phyloP scores from a whole-genome alignment of 129 eudicot genomes.

The Chrysanthemum seticuspe region DNA sequence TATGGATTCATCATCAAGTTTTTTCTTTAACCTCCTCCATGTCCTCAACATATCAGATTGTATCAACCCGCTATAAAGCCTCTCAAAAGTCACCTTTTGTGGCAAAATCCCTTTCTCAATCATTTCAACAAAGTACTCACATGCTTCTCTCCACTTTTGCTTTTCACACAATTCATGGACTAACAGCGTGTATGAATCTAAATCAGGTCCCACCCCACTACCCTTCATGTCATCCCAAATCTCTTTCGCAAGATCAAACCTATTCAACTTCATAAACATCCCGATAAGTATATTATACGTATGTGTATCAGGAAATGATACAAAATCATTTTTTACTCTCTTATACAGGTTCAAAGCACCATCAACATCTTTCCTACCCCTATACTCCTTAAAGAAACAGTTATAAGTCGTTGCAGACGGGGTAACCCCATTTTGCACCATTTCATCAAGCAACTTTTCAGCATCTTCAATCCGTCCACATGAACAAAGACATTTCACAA shows the following conservation, averaged over 20 bases:
- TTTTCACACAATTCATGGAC: conserved; percentile 79
- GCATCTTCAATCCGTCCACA: conserved; percentile 75
- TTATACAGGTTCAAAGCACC: conserved; percentile 65
- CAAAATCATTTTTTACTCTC: conserved; percentile 61
- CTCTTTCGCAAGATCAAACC: conserved; percentile 56
- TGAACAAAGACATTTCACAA: conserved; percentile 79
- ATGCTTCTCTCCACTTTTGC: conserved; percentile 74
- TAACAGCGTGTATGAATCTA: conserved; percentile 84
- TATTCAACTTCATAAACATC: conserved; percentile 57
- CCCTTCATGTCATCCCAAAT: conserved; percentile 83
- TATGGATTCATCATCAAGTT: conserved; percentile 84
- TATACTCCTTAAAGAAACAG: conserved; percentile 84
- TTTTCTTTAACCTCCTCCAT: conserved; percentile 91
- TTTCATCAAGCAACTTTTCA: conserved; percentile 56
- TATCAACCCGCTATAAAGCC: conserved; percentile 70
- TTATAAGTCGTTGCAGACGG: conserved; percentile 76
- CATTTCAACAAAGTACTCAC: conserved; percentile 84
- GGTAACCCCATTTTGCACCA: conserved; percentile 59
- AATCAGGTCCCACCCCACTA: conserved; percentile 71
- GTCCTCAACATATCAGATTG: conserved; percentile 83
- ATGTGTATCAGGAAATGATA: conserved; percentile 44
- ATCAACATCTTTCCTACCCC: conserved; percentile 77
- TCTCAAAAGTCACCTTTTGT: conserved; percentile 90
- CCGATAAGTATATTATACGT: conserved; percentile 77
- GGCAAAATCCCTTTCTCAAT: conserved; percentile 91